Conservation (phyloP, 129 eudicot genomes). For the Lonicera japonica region DNA sequence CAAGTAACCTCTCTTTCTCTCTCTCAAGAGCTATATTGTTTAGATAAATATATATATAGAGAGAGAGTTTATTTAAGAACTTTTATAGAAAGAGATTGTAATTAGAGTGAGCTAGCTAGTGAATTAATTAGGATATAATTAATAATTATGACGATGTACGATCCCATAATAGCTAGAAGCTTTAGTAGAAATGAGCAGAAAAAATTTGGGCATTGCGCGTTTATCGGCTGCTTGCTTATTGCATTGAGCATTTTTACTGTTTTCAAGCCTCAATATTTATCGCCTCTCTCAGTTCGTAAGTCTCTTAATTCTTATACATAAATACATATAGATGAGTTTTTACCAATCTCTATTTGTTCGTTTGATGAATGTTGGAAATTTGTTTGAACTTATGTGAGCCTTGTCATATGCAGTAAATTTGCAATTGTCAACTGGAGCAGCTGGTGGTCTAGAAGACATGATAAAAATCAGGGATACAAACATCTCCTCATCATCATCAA, state of each 20-base stretch:
- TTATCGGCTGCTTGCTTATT: conserved; percentile 29
- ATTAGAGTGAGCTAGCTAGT: background rate
- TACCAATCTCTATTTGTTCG: too few species aligned
- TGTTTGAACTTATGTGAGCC: background rate
- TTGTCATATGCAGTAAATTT: conserved; percentile 6
- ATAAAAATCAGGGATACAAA: background rate
- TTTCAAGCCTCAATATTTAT: conserved; percentile 29
- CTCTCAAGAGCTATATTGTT: background rate
- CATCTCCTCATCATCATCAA: too few species aligned
- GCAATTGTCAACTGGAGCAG: conserved; percentile 7
- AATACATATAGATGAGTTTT: background rate
- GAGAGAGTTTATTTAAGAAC: background rate
- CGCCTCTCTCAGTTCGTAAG: conserved; percentile 35
- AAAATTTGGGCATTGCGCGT: conserved; percentile 31
- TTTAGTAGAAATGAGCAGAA: conserved; percentile 43
- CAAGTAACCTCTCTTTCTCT: background rate
- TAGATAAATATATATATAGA: too few species aligned
- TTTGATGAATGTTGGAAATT: background rate
- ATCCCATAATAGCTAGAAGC: conserved; percentile 53
- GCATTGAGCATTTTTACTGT: conserved; percentile 32
- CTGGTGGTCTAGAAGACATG: conserved; percentile 3
- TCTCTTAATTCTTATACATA: background rate
- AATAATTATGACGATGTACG: conserved; percentile 31
- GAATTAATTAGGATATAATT: too few species aligned
- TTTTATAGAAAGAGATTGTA: background rate